phyloP scores from a whole-genome alignment of 306 rosid species.

The Pyrus pyrifolia region DNA sequence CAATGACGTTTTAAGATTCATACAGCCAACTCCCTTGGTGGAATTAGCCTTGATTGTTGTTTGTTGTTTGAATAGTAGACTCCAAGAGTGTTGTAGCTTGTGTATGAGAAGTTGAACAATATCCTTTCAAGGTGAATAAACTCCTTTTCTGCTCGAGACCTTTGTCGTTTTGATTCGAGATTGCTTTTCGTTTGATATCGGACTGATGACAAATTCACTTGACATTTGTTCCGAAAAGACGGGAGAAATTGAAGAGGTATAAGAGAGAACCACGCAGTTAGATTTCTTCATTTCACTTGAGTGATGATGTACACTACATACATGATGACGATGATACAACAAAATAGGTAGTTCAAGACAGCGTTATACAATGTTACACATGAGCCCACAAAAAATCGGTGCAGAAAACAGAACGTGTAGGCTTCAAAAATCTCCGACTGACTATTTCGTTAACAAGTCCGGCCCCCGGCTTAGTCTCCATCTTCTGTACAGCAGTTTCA shows the following conservation, averaged over 20 bases:
- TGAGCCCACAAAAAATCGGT: constrained; percentile 24
- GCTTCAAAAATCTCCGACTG: constrained; percentile 20
- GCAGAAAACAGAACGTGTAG: constrained; percentile 22
- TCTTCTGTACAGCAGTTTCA: constrained; percentile 43
- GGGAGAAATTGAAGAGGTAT: not conserved
- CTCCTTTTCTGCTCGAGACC: not conserved
- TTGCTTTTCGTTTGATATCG: no score
- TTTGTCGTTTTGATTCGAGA: not conserved
- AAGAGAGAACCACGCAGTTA: constrained; percentile 9
- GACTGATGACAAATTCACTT: no score
- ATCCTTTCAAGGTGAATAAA: not conserved
- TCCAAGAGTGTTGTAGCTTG: not conserved
- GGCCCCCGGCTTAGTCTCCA: constrained; percentile 23
- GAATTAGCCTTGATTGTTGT: no score
- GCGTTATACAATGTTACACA: constrained; percentile 27
- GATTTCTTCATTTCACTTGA: constrained; percentile 23
- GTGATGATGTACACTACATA: constrained; percentile 25
- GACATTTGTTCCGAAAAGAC: no score
- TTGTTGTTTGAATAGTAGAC: no score
- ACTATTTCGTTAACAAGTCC: constrained; percentile 24
- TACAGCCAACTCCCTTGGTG: no score
- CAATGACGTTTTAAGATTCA: no score
- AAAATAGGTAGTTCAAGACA: constrained; percentile 7
- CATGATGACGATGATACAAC: constrained; percentile 9
- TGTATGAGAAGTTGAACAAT: not conserved